These are phyloP conservation scores for Entomortierella chlamydospora DNA, from an alignment of 192 early-diverging fungal genomes.

Conservation along the genomic window DNA sequence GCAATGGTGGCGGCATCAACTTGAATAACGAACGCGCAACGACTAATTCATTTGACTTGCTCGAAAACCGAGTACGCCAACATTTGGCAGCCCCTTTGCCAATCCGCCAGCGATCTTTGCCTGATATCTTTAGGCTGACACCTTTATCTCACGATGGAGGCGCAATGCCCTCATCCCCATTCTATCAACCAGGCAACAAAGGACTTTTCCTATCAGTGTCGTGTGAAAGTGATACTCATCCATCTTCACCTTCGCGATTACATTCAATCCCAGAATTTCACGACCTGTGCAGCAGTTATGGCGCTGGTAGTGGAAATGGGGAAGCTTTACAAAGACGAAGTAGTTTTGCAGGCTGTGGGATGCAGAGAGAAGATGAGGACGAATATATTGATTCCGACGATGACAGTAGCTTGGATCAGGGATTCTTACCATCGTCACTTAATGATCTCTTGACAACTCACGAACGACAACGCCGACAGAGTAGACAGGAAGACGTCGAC, in stretches of 20 bases:
- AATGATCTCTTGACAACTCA: conserved; percentile 64
- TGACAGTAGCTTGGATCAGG: conserved; percentile 40
- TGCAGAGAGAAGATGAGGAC: conserved; percentile 8
- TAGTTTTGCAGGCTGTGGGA: conserved; percentile 20
- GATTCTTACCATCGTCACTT: conserved; percentile 62
- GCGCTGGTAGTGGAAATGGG: background rate
- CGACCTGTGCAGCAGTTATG: conserved; percentile 13
- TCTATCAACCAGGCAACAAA: conserved; percentile 46
- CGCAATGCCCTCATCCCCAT: conserved; percentile 39
- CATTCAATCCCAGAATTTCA: conserved; percentile 58
- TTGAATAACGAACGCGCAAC: background rate
- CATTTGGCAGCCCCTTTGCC: conserved; percentile 56
- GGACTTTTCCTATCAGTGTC: conserved; percentile 52
- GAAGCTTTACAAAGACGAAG: conserved; percentile 4
- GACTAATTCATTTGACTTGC: background rate
- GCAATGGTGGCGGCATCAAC: background rate
- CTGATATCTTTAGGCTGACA: conserved; percentile 52
- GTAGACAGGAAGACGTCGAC: conserved; percentile 50
- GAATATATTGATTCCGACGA: conserved; percentile 56
- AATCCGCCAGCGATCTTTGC: conserved; percentile 56
- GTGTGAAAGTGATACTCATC: conserved; percentile 30
- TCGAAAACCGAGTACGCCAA: conserved; percentile 21
- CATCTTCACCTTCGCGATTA: conserved; percentile 48
- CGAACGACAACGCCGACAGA: conserved; percentile 58
- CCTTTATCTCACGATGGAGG: conserved; percentile 22